phyloP scores from a whole-genome alignment of 768 basidiomycete genomes.

The Mycena crocata region DNA sequence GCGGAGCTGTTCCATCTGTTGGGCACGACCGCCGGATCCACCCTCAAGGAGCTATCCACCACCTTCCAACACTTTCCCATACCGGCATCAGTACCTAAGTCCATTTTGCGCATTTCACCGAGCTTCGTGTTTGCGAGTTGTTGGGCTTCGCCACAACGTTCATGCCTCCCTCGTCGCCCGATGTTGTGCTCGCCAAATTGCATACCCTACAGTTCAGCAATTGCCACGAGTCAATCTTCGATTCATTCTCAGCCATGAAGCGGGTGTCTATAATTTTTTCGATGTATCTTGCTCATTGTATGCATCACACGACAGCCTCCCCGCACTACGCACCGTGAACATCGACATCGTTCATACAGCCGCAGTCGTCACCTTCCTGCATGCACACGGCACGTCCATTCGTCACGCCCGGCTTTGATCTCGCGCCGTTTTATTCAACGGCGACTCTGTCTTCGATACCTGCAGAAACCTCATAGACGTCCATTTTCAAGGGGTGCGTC shows the following conservation, averaged over 20 bases:
- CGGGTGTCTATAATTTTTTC: no score
- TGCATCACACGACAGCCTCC: no score
- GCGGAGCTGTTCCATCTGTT: not conserved
- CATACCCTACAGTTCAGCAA: not conserved
- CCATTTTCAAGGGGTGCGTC: not conserved
- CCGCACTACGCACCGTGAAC: no score
- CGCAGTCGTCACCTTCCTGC: not conserved
- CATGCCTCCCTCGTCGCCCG: no score
- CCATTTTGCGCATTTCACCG: not conserved
- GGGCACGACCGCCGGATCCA: not conserved
- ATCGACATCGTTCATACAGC: no score
- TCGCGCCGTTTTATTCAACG: accelerated
- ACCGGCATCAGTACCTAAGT: not conserved
- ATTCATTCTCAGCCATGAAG: not conserved
- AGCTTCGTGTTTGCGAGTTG: constrained; percentile 1
- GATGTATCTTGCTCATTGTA: no score
- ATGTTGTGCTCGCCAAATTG: not conserved
- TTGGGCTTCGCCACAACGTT: not conserved
- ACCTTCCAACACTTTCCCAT: no score
- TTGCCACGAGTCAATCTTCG: not conserved
- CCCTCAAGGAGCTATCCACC: not conserved
- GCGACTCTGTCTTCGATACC: not conserved
- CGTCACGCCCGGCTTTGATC: not conserved
- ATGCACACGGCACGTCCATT: not conserved
- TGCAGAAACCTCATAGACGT: not conserved